Percentiles rank a stretch among this genome's conserved stretches.
These are phyloP conservation scores for Kondoa malvinella DNA, from an alignment of 768 basidiomycete species.

Conservation along the genomic window DNA sequence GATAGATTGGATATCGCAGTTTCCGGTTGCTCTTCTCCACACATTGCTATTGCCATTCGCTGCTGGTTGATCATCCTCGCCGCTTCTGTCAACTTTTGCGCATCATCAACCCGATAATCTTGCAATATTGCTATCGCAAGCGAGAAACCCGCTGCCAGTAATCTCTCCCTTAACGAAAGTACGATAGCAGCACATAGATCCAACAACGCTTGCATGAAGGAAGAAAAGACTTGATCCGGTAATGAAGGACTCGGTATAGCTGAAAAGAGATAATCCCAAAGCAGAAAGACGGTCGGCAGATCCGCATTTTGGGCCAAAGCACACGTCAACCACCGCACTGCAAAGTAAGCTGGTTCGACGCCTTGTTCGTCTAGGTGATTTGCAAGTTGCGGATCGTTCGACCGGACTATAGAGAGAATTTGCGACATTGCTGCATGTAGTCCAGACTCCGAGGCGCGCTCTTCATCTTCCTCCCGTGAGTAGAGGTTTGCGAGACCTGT, in stretches of 20 bases:
- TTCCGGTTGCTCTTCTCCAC: background rate
- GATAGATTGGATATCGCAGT: background rate
- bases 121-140: background rate
- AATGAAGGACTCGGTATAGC: background rate
- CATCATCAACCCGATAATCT: background rate
- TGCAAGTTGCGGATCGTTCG: background rate
- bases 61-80: background rate
- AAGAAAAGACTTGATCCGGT: background rate
- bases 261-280: background rate
- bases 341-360: background rate
- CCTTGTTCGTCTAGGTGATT: background rate
- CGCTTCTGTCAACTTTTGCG: background rate
- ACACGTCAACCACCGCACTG: background rate
- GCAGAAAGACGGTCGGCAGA: background rate
- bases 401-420: background rate
- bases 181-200: background rate
- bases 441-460: background rate
- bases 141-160: background rate
- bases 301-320: slow-evolving; percentile 1
- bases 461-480: background rate
- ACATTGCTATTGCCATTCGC: background rate
- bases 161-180: background rate
- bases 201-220: background rate
- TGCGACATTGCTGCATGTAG: background rate
- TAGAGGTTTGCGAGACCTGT: background rate